These are phyloP conservation scores for Metschnikowia lachancei DNA, from an alignment of 805 yeast genomes.

Conservation along the genomic window DNA sequence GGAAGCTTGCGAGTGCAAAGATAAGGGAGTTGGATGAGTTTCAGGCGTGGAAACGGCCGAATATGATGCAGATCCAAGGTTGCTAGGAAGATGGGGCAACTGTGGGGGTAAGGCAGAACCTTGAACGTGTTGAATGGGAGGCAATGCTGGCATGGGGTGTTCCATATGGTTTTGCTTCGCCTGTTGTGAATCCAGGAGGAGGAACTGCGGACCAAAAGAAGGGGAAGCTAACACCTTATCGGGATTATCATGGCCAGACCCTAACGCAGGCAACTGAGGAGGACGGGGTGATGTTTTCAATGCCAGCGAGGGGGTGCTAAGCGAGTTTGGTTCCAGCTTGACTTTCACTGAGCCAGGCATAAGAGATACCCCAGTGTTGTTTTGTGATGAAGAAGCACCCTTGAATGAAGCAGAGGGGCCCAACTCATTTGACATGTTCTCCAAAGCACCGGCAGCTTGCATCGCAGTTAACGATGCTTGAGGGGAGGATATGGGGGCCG, in stretches of 20 bases:
- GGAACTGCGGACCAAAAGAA: conserved; percentile 46
- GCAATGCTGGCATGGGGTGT: conserved; percentile 18
- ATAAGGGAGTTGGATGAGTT: conserved; percentile 2
- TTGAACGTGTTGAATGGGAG: conserved; percentile 24
- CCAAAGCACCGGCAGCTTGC: conserved; percentile 45
- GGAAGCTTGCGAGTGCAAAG: background rate
- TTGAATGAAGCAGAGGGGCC: conserved; percentile 46
- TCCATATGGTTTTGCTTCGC: conserved; percentile 10
- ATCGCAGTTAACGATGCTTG: conserved; percentile 23
- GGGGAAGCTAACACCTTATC: conserved; percentile 36
- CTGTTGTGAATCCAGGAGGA: conserved; percentile 17
- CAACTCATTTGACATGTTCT: conserved; percentile 42
- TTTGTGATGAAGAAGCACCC: conserved; percentile 13
- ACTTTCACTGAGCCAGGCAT: conserved; percentile 22
- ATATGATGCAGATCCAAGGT: conserved; percentile 5
- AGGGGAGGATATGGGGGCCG: conserved; percentile 12
- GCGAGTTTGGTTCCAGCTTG: conserved; percentile 15
- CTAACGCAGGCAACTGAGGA: conserved; percentile 36
- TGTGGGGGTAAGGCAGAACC: conserved; percentile 7
- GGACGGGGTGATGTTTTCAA: conserved; percentile 26
- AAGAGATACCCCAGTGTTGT: conserved; percentile 31
- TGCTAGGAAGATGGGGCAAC: conserved; percentile 27
- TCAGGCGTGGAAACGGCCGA: conserved; percentile 11
- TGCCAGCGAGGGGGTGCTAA: conserved; percentile 40
- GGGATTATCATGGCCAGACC: conserved; percentile 11